Base-by-base conservation (phyloP, 208 protist species). In the Acanthamoeba comandoni region DNA sequence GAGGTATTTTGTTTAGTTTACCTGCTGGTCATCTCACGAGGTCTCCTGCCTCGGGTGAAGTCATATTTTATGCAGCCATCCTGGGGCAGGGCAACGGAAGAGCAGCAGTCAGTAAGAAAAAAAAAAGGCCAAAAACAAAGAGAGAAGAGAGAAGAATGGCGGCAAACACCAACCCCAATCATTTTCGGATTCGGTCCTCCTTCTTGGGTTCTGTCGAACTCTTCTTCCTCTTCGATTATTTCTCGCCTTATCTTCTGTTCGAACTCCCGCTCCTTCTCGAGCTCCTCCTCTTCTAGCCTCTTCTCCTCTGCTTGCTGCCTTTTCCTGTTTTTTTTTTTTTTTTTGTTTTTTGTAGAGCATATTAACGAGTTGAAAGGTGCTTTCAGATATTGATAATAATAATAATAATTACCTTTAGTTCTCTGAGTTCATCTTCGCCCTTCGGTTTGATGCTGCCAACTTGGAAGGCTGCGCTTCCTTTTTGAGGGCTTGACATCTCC, bases 221-320 rank as follows among this genome's bases (percentile, higher is more conserved):
- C 77, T 48, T 86, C 77, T 35, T 86, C 77, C n/a, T 86, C 77
- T 58, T 86, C 77, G 9, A 52, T 67, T 11, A 86, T 26, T 39
- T 86, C 77, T 19, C 77, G 77, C 12, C 77, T 52, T 35, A 86
- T 86, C 77, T 86, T 86, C 77, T 67, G 77, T 35, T 86, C 77
- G 17, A 86, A 86, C 52, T 86, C 77, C 35, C 57, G 49, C 77
- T 86, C 77, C n/a, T 48, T 26, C 26, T 64, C 77, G 12, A 67
- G n/a, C 48, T 86, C 77, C 77, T 86, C 77, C 77, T 86, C 77
- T 48, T 86, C 77, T 24, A 67, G 3, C 31, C 9, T 52, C 77
- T 86, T 86, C 77, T 86, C 35, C 77, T 86, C 77, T 4, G 29
- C 52, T 58, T 67, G 49, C 77, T 86, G 77, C 9, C 15, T 52